Evolutionary conservation across 805 yeast species (phyloP).

Genomic region (Cyberlindnera sargentensis): DNA sequence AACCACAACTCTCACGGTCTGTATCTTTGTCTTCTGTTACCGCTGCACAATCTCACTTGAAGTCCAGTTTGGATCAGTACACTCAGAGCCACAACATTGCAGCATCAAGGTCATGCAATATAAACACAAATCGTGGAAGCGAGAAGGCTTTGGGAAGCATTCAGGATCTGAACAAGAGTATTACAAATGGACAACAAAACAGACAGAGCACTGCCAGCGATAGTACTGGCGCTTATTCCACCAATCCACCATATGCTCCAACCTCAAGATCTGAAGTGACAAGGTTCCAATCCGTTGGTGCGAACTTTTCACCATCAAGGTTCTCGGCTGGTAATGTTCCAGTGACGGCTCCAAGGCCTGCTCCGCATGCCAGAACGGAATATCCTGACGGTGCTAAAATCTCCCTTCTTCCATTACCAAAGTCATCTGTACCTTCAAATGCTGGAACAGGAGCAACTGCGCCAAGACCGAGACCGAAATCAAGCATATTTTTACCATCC

Average conservation of each 20-base stretch:
- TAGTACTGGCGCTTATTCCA: no score
- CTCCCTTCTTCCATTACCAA: background rate
- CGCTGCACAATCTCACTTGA: conserved; percentile 11
- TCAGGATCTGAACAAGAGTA: conserved; percentile 5
- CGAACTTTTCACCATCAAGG: conserved; percentile 3
- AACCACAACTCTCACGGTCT: no score
- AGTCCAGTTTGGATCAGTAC: conserved; percentile 5
- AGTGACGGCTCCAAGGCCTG: background rate
- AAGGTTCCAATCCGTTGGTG: background rate
- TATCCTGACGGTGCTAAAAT: no score
- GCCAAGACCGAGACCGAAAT: background rate
- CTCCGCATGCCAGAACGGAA: background rate
- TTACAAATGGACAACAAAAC: background rate
- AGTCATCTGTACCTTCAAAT: background rate
- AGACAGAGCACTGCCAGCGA: background rate
- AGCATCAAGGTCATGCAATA: conserved; percentile 7
- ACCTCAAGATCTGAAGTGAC: no score
- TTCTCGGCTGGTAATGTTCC: background rate
- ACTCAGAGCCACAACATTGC: conserved; percentile 1
- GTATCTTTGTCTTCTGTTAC: conserved; percentile 8
- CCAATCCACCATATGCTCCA: no score
- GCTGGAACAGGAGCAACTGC: background rate
- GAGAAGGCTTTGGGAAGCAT: conserved; percentile 5
- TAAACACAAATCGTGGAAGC: conserved; percentile 2
- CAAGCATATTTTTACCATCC: conserved; percentile 8